phyloP scores from a whole-genome alignment of 106 monocot genomes.

The Dioscorea dumetorum region DNA sequence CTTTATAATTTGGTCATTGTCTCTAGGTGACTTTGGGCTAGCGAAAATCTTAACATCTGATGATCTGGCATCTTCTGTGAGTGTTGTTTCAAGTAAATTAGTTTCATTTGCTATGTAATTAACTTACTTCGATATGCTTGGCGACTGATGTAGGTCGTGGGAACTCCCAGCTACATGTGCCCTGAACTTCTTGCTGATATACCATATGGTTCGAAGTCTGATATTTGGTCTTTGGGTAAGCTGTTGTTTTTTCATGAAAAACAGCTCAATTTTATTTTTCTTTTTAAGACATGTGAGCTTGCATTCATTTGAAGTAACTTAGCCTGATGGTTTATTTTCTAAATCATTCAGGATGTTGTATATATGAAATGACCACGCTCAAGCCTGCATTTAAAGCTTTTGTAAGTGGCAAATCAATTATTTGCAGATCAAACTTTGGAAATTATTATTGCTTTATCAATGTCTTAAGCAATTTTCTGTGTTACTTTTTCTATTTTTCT shows the following conservation, averaged over 20 bases:
- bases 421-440: no score
- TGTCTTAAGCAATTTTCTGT: not conserved
- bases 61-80: constrained; percentile 93
- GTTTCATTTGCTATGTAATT: not conserved
- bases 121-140: not conserved
- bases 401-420: constrained; percentile 48
- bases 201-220: constrained; percentile 97
- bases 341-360: constrained; percentile 76
- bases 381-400: constrained; percentile 97
- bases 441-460: no score
- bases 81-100: constrained; percentile 10
- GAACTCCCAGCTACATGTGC: constrained; percentile 99
- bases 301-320: not conserved
- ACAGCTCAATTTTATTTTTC: not conserved
- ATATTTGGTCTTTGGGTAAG: constrained; percentile 98
- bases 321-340: not conserved
- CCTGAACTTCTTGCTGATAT: constrained; percentile 99
- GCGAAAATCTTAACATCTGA: constrained; percentile 96
- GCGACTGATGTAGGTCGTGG: constrained; percentile 61
- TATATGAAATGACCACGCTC: constrained; percentile 97
- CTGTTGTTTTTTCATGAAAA: not conserved
- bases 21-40: constrained; percentile 93
- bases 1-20: not conserved
- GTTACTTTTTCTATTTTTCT: not conserved
- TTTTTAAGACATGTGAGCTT: not conserved